Evolutionary conservation across 768 basidiomycete species (phyloP), one percentile per base, ranked within the genome.

Genomic region (Lepiota subincarnata): DNA sequence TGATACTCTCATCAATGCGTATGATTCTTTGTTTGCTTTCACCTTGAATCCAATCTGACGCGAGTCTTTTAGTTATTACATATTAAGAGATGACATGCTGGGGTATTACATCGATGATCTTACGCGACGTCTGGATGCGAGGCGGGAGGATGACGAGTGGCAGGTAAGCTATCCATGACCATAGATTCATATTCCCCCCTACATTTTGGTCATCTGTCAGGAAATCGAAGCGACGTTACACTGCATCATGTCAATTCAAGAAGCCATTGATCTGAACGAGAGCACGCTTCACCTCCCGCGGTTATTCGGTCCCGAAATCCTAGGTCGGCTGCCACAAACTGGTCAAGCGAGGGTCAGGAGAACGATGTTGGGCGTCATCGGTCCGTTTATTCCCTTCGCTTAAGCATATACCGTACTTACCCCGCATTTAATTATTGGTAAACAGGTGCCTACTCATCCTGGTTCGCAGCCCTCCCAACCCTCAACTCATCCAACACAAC

Each of bases 1-100:
- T 0, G 92, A 94, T 68, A 90, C 89, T 1, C 74, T 94, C 12
- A 86, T 93, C 55, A 94, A 93, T 59, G 89, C 90, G 88, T 92
- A 69, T 50, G 86, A 74, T 16, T 14, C 2, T 45, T 37, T 45
- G 19, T 12, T n/a, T 22, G 12, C 47, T 34, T 26, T 19, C 19
- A 19, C 11, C 20, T 12, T 38, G 2, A 31, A n/a, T 24, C 19
- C 13, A 49, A 8, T 47, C 49, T 47, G 60, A 47, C 37, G 49
- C 22, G 20, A 22, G 40, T 5, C 31, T n/a, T 37, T 16, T 61
- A 91, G 88, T 19, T 96, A 87, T 61, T 97, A 96, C 64, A 81
- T 96, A 28, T 75, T 97, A 2, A 83, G 92, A 37, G 83, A 89
- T 48, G 84, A 92, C 47, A 87, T 96, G 83, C 75, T 96, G 28